A percentile compares a stretch with the other conserved stretches of the same genome.
phyloP scores from a whole-genome alignment of 257 asterid species.

The Solanum rostratum region DNA sequence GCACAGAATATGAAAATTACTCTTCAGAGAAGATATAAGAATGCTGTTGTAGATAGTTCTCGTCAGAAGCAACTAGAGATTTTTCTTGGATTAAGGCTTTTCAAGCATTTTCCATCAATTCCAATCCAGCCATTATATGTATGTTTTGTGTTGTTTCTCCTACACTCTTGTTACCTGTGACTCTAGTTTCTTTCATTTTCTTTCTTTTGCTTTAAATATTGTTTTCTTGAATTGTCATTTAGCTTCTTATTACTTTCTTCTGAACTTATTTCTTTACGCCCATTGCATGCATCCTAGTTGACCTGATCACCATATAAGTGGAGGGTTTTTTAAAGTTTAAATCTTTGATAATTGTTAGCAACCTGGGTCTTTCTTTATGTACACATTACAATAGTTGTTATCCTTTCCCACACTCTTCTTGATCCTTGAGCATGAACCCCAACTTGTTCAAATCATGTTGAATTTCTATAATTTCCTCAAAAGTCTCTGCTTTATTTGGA shows the following conservation, averaged over 20 bases:
- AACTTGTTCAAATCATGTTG: background rate
- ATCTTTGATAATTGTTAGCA: background rate
- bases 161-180: background rate
- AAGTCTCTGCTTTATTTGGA: background rate
- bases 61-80: constrained; percentile 97
- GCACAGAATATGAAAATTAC: constrained; percentile 97
- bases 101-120: constrained; percentile 89
- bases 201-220: background rate
- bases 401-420: background rate
- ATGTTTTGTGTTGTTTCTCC: constrained; percentile 26
- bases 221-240: background rate
- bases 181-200: background rate
- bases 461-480: background rate
- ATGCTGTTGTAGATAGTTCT: constrained; percentile 91
- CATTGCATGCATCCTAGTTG: background rate
- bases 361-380: background rate
- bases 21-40: constrained; percentile 90
- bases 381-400: background rate
- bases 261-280: background rate
- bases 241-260: background rate
- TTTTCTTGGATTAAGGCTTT: constrained; percentile 82
- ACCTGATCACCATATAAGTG: background rate
- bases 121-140: constrained; percentile 64
- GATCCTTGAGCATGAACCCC: background rate
- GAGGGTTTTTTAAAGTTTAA: background rate